These are phyloP conservation scores for Xerocomellus chrysenteron DNA, from an alignment of 768 basidiomycete species.

Conservation along the genomic window DNA sequence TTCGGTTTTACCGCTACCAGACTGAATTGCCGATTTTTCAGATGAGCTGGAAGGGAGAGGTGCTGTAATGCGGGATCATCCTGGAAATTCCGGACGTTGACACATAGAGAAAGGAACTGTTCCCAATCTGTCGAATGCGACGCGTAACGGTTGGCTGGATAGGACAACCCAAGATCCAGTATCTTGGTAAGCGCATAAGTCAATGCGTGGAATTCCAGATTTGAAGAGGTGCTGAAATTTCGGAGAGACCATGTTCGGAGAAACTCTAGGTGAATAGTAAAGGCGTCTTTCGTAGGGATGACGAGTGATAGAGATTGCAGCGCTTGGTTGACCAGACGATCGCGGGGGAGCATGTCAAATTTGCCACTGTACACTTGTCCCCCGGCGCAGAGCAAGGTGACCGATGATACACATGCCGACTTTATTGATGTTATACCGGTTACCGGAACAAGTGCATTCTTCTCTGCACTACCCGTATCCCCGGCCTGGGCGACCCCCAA, in stretches of 20 bases:
- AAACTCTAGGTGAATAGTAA: slow-evolving; percentile 54
- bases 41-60: slow-evolving; percentile 39
- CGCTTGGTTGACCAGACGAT: slow-evolving; percentile 55
- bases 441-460: slow-evolving; percentile 9
- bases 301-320: slow-evolving; percentile 63
- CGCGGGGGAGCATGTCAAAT: slow-evolving; percentile 56
- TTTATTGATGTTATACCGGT: slow-evolving; percentile 44
- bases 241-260: slow-evolving; percentile 55
- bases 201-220: slow-evolving; percentile 59
- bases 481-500: slow-evolving; percentile 21
- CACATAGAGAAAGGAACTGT: slow-evolving; percentile 40
- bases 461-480: neutral
- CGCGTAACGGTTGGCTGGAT: slow-evolving; percentile 13
- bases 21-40: slow-evolving; percentile 28
- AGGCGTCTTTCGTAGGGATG: slow-evolving; percentile 56
- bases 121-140: slow-evolving; percentile 45
- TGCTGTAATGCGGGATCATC: slow-evolving; percentile 59
- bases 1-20: slow-evolving; percentile 37
- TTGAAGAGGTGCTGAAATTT: slow-evolving; percentile 42
- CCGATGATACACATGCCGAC: slow-evolving; percentile 49
- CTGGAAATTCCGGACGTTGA: slow-evolving; percentile 46
- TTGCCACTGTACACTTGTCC: slow-evolving; percentile 45
- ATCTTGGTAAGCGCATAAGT: slow-evolving; percentile 47
- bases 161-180: slow-evolving; percentile 41
- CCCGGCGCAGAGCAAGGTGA: slow-evolving; percentile 54